Evolutionary conservation across 2,329 filamentous ascomycete species (phyloP).

Genomic region (Phialophora chinensis): DNA sequence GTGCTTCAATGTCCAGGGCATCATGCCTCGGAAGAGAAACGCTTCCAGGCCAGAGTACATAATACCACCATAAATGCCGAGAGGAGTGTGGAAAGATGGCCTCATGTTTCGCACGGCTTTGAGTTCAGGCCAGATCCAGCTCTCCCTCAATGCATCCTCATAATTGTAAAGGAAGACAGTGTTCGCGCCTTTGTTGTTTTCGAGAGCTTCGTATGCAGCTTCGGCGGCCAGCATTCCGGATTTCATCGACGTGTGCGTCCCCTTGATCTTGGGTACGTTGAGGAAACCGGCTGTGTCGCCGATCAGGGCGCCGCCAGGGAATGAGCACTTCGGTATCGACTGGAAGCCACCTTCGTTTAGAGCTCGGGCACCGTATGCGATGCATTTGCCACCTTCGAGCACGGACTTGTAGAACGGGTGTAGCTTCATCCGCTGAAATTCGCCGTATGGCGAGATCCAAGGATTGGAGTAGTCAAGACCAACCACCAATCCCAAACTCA

Average conservation of each 20-base stretch:
- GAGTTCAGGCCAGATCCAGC: conserved; percentile 90
- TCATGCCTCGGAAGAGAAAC: conserved; percentile 80
- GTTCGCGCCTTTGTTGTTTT: conserved; percentile 60
- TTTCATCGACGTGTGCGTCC: conserved; percentile 96
- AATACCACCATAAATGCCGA: conserved; percentile 88
- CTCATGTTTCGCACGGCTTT: conserved; percentile 97
- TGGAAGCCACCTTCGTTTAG: conserved; percentile 96
- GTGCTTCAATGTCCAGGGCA: conserved; percentile 92
- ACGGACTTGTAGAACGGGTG: conserved; percentile 87
- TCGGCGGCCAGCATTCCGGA: conserved; percentile 96
- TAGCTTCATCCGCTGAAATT: conserved; percentile 98
- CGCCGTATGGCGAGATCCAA: conserved; percentile 91
- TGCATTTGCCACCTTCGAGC: conserved; percentile 95
- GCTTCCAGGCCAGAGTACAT: conserved; percentile 93
- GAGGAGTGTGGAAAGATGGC: conserved; percentile 85
- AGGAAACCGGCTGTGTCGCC: conserved; percentile 96
- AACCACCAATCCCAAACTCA: conserved; percentile 87
- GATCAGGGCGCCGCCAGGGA: conserved; percentile 92
- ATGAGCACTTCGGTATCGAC: conserved; percentile 95
- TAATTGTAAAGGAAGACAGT: conserved; percentile 89
- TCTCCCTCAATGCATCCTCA: conserved; percentile 84
- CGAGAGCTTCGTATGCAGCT: conserved; percentile 80
- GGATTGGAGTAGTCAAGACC: conserved; percentile 96
- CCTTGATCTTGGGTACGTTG: conserved; percentile 98
- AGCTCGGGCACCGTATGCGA: conserved; percentile 91